These are phyloP conservation scores for Cercophora sp. DNA, from an alignment of 495 filamentous ascomycete species.

Conservation along the genomic window DNA sequence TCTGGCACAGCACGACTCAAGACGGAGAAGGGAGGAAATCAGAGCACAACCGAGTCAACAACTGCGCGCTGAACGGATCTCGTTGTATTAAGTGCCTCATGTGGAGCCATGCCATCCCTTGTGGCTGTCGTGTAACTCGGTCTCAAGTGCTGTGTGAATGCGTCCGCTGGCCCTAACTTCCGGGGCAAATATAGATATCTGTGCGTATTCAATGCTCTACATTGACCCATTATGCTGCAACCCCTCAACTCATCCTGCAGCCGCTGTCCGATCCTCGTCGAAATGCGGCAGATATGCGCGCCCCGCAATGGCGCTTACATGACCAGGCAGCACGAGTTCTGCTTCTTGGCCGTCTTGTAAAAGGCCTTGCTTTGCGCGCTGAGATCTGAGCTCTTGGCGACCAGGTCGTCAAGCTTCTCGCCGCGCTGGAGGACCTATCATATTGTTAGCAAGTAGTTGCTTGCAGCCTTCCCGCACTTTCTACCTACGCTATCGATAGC, in stretches of 20 bases:
- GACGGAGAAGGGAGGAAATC: no score
- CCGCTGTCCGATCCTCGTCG: no score
- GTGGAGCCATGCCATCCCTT: background rate
- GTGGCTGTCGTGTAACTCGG: no score
- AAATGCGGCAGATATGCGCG: no score
- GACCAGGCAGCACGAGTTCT: conserved; percentile 87
- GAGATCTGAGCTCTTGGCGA: conserved; percentile 81
- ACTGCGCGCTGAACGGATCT: background rate
- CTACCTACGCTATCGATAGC: conserved; percentile 70
- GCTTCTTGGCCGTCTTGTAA: conserved; percentile 78
- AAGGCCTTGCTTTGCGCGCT: conserved; percentile 95
- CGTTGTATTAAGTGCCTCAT: background rate
- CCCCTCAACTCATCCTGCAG: no score
- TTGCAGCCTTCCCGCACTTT: background rate
- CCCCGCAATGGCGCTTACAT: conserved; percentile 51
- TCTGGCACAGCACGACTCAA: no score
- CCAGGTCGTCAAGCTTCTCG: conserved; percentile 87
- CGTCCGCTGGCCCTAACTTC: no score
- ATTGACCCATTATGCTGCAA: conserved; percentile 3
- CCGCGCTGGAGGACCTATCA: conserved; percentile 66
- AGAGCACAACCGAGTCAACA: background rate
- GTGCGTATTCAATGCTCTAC: background rate
- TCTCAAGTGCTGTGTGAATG: no score
- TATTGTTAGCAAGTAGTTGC: conserved; percentile 8
- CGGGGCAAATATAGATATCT: conserved; percentile 4